Base-by-base conservation (phyloP, 2,329 filamentous ascomycete genomes). In the Fonsecaea monophora region DNA sequence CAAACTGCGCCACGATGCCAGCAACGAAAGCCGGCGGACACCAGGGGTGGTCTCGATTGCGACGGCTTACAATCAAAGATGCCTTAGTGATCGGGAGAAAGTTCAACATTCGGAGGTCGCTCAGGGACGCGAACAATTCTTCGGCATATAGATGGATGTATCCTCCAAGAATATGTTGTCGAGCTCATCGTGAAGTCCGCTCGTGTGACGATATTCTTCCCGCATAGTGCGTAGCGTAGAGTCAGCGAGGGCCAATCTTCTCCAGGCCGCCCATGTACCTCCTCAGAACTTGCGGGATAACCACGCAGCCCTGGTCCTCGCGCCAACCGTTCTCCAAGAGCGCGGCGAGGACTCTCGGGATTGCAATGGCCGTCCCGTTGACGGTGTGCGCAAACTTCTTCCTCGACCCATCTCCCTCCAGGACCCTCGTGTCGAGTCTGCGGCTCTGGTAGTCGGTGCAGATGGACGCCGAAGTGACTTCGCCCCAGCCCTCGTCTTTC, bases 381-480 rank as follows among this genome's bases (percentile, higher is more conserved):
- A 96, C 84, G 0, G 95, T 99, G 81, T 92, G 92, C 13, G 94
- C 92, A 77, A 92, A 98, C 1, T 84, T 83, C 48, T 90, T 80
- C 75, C 85, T 87, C n/a, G 81, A 74, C 4, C 81, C 81, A 68
- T 77, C 78, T 25, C 55, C 38, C 60, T 79, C 81, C 69, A 89
- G 88, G 54, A 92, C 82, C 48, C 90, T 86, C 13, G 95, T 97
- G 34, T 87, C 89, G 40, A 99, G 82, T 15, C 95, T 86, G 34
- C 95, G 85, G 32, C 87, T 90, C 82, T 99, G 95, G 80, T 98
- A 99, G 78, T 99, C 95, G 1, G 92, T 95, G 80, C 95, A 99
- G 73, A 94, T 89, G 70, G 92, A 96, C 0, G 92, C 89, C 53
- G 90, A 94, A 0, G 94, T 96, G 60, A 99, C 89, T 80, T 99